Evolutionary conservation across 495 filamentous ascomycete genomes (phyloP), one percentile per base, ranked within the genome.

Genomic region (Pseudomonodictys pantanalensis): DNA sequence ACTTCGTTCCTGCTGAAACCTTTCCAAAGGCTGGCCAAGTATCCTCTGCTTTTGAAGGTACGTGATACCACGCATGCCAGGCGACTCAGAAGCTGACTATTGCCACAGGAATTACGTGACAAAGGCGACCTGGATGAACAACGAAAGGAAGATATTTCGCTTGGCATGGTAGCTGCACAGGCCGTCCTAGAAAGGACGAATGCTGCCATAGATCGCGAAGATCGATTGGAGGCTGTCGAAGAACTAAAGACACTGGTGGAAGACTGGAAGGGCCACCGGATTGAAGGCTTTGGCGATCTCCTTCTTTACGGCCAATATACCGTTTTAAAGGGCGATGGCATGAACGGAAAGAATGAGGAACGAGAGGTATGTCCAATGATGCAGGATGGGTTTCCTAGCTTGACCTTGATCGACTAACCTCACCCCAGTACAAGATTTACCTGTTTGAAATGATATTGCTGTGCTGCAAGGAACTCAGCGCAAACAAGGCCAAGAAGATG

Each of bases 351-450:
- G 54, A 71, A 74, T 45, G 64, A 68, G 28, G 73, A 76, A 48
- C 62, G 69, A 48, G 72, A 75, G 66, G 72, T 72, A 53, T 52
- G 70, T 46, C 7, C 22, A 30, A 33, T 15, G 30, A 39, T 23
- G 9, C 48, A n/a, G n/a, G n/a, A n/a, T n/a, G n/a, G n/a, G n/a
- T n/a, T n/a, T n/a, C n/a, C n/a, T n/a, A n/a, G n/a, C n/a, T n/a
- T n/a, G n/a, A n/a, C n/a, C n/a, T n/a, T n/a, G n/a, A n/a, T n/a
- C n/a, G n/a, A n/a, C n/a, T n/a, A n/a, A n/a, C n/a, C n/a, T n/a
- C n/a, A n/a, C n/a, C n/a, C n/a, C 70, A 97, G 90, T 98, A 97
- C 71, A 91, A 93, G 67, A 95, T 98, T 50, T 98, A 95, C 72
- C 83, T 98, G 28, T 98, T 98, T 71, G 89, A 97, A 71, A 86